Base-by-base conservation (phyloP, 2,329 filamentous ascomycete species). In the Phaeophleospora eucalypticola region DNA sequence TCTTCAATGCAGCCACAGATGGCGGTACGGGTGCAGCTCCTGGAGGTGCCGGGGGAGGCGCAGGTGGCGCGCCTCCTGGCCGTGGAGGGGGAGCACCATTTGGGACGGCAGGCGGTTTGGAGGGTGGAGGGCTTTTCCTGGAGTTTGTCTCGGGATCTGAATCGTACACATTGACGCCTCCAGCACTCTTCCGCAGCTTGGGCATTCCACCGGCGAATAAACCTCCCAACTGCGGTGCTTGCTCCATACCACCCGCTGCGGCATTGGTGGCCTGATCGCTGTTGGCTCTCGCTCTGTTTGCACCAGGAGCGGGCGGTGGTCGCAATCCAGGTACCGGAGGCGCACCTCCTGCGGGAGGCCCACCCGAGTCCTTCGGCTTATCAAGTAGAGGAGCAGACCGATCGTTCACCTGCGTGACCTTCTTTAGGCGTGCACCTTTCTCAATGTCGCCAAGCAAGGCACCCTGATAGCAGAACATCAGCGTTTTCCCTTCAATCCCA, bases 121-220 rank as follows among this genome's bases (percentile, higher is more conserved):
- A 80, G 34, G 75, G 78, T 61, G 73, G 79, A 7, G 78, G 81
- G 32, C 69, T 74, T 36, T 62, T 67, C 56, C 68, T 66, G 34
- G 55, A 51, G 36, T 67, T 65, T 6, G 78, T 76, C 62, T 89
- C 89, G n/a, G 86, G 81, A 63, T 95, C 90, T 49, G 88, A 90
- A 43, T 74, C 75, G 56, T 78, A 82, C 35, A 74, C 74, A 43
- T 73, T 71, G 24, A 76, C 67, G 39, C 87, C 90, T 46, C 89
- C 86, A 2, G 84, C 79, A 8, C 51, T 59, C 73, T 94, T 96
- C 67, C 87, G 87, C 62, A 98, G 67, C 71, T 96, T 97, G 2
- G 93, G 93, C 81, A 97, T 97, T 32, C 91, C 93, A 29, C 89
- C 90, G 1, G 87, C 89, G 64, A 98, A 95, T 19, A 98, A 68